Conservation (phyloP, 768 basidiomycete species). For the Termitomyces sp. region DNA sequence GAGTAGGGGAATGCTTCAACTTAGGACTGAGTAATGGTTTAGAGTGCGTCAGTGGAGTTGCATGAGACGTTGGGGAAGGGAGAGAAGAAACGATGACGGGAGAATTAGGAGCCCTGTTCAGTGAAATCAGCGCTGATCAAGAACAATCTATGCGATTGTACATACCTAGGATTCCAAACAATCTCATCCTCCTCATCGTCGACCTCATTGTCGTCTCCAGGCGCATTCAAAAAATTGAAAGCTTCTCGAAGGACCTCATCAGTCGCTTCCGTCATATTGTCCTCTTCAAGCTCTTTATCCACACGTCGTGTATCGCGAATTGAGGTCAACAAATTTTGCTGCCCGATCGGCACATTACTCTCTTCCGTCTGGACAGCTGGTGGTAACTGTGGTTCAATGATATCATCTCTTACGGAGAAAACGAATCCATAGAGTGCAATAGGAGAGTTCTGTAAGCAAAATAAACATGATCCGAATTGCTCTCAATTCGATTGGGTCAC, state of each 20-base stretch:
- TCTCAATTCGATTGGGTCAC: background rate
- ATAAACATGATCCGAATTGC: background rate
- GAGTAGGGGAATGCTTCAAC: slow-evolving; percentile 23
- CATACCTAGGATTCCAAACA: slow-evolving; percentile 65
- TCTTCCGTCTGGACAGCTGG: slow-evolving; percentile 1
- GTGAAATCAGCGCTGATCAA: background rate
- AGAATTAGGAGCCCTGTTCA: slow-evolving; percentile 21
- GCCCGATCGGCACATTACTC: slow-evolving; percentile 6
- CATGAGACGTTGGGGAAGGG: slow-evolving; percentile 25
- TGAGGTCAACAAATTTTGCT: slow-evolving; percentile 18
- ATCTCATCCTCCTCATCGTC: slow-evolving; percentile 68
- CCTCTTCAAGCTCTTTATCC: slow-evolving; percentile 36
- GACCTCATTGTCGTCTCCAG: slow-evolving; percentile 54
- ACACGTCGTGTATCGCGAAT: slow-evolving; percentile 19
- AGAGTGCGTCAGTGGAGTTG: slow-evolving; percentile 28
- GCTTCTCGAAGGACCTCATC: slow-evolving; percentile 77
- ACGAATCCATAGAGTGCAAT: slow-evolving; percentile 15
- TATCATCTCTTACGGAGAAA: slow-evolving; percentile 5
- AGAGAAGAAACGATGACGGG: slow-evolving; percentile 19
- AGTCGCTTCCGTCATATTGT: slow-evolving; percentile 60
- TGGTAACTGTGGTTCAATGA: slow-evolving; percentile 18
- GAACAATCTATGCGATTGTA: slow-evolving; percentile 2
- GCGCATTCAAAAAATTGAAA: slow-evolving; percentile 43
- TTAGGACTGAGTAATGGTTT: slow-evolving; percentile 27
- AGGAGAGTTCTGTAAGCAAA: slow-evolving; percentile 31